Conservation (phyloP, 306 rosid species). For the Malus orientalis region DNA sequence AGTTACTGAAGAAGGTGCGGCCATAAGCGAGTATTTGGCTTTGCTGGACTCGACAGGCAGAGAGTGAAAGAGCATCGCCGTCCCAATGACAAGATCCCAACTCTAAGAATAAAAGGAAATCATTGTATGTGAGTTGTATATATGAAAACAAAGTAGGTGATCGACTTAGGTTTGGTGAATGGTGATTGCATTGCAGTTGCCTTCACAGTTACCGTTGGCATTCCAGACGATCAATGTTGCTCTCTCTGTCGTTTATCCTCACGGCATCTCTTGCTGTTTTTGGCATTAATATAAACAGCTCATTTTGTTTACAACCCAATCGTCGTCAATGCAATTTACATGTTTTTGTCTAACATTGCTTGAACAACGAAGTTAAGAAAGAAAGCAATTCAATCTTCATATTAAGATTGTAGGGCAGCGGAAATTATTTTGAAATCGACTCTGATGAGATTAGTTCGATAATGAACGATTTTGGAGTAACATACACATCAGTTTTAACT, state of each 20-base stretch:
- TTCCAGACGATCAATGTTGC: not conserved
- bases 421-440: not conserved
- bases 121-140: not conserved
- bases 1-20: conserved; percentile 51
- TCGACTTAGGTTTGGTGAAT: not conserved
- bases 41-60: conserved; percentile 39
- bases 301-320: not conserved
- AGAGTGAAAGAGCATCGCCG: not conserved
- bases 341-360: no score
- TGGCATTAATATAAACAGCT: not conserved
- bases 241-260: not conserved
- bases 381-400: no score
- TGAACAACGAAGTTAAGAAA: no score
- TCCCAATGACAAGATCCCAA: conserved; percentile 14
- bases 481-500: not conserved
- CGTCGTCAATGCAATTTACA: not conserved
- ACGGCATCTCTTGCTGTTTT: not conserved
- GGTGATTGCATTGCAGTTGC: not conserved
- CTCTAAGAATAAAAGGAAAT: not conserved
- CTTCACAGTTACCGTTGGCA: not conserved
- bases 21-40: conserved; percentile 69
- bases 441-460: not conserved
- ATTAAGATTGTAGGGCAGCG: not conserved
- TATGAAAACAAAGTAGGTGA: conserved; percentile 14
- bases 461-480: not conserved